Base-by-base conservation (phyloP, 768 basidiomycete species). In the Krasilnikovozyma curviuscula region DNA sequence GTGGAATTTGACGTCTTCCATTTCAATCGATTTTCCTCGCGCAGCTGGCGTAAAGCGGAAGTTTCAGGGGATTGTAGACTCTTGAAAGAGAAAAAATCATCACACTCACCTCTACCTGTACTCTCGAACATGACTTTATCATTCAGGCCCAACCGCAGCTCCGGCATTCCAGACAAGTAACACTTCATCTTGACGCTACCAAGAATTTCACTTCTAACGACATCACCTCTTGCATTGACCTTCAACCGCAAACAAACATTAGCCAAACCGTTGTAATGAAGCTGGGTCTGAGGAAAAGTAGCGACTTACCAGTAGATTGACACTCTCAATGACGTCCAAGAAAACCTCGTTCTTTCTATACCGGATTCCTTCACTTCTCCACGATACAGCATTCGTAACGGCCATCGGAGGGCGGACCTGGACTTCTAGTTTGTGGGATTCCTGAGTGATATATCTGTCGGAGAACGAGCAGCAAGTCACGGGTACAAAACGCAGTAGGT, bases 121-220 rank as follows among this genome's bases (percentile, higher is more conserved):
- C 73, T 83, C 66, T 98, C 93, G 58, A 97, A 95, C 91, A 98
- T 97, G 64, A 95, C 88, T 67, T 97, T 97, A 69, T 98, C 91
- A 66, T 98, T 98, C 48, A 98, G 70, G 3, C 91, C 93, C 25
- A 98, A 66, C 50, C 91, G 73, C 39, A 97, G 71, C 62, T 98
- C 93, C 16, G 93, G 93, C 93, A 97, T 98, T n/a, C 93, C 93
- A 8, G 85, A 88, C 2, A 98, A 73, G 63, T 95, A 98, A 63
- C 91, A 25, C 6, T 30, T 25, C 93, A 97, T 97, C 73, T 98
- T 97, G 59, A 98, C 75, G 0, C 88, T 86, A n/a, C 93, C 93
- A 2, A 97, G 69, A 56, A 98, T 97, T 66, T 98, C 93, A 14
- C 84, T 88, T 40, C 93, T 79, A 14, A 97, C 84, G 29, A 98